These are phyloP conservation scores for Teunomyces tritomae DNA, from an alignment of 805 yeast genomes.

Conservation along the genomic window DNA sequence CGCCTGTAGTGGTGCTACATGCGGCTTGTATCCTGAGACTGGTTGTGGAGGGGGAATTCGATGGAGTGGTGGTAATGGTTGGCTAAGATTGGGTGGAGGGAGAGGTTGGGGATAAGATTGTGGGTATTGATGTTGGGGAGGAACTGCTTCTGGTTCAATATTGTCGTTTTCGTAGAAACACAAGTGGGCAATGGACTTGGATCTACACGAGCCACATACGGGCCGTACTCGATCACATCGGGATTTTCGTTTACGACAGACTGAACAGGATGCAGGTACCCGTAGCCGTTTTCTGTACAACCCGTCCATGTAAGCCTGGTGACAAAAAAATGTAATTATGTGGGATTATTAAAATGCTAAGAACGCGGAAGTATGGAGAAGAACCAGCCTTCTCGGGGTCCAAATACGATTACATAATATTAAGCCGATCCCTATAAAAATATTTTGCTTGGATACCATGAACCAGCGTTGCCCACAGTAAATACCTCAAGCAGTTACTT, in stretches of 20 bases:
- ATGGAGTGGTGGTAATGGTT: background rate
- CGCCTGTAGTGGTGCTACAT: no score
- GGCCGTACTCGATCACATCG: constrained; percentile 43
- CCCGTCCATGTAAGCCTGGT: constrained; percentile 19
- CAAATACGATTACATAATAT: background rate
- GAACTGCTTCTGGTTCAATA: constrained; percentile 1
- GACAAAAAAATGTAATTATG: background rate
- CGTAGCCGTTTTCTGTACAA: constrained; percentile 34
- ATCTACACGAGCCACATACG: constrained; percentile 41
- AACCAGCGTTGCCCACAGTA: background rate
- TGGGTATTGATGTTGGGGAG: background rate
- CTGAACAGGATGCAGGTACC: constrained; percentile 43
- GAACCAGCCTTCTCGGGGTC: background rate
- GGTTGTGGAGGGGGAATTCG: background rate
- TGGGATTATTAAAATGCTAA: background rate
- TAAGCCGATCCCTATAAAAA: background rate
- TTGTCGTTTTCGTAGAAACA: constrained; percentile 34
- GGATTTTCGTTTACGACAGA: constrained; percentile 42
- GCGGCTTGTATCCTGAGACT: background rate
- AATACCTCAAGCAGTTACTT: background rate
- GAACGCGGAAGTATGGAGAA: background rate
- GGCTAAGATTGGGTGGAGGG: background rate
- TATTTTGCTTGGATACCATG: background rate
- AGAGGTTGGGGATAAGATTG: background rate
- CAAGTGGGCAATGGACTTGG: constrained; percentile 42